These are phyloP conservation scores for Inga leiocalycina DNA, from an alignment of 306 rosid genomes.

Conservation along the genomic window DNA sequence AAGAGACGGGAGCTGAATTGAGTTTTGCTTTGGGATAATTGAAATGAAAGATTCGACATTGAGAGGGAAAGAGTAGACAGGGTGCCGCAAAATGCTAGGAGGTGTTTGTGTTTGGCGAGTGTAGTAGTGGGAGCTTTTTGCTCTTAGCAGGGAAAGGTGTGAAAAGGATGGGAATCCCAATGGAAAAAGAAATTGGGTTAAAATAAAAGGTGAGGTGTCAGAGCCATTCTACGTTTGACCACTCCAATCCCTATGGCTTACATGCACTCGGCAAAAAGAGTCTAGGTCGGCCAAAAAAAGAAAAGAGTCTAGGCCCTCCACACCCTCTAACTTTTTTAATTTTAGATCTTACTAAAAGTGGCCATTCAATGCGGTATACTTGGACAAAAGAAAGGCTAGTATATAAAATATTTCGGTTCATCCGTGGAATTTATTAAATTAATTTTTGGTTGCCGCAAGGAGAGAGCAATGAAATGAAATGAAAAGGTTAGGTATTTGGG, in stretches of 20 bases:
- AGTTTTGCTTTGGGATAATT: conserved; percentile 11
- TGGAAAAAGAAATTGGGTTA: background rate
- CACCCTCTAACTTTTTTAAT: background rate
- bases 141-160: conserved; percentile 46
- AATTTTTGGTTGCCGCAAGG: background rate
- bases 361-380: background rate
- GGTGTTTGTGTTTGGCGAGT: conserved; percentile 59
- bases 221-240: conserved; percentile 59
- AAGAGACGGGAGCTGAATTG: conserved; percentile 13
- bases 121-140: conserved; percentile 38
- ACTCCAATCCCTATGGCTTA: conserved; percentile 43
- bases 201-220: conserved; percentile 15
- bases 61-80: conserved; percentile 24
- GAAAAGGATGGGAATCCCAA: conserved; percentile 43
- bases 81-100: conserved; percentile 55
- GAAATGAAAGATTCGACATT: too few relatives aligned
- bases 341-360: background rate
- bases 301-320: background rate
- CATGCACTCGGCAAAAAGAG: conserved; percentile 15
- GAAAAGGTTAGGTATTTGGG: background rate
- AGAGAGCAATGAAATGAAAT: background rate
- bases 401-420: background rate
- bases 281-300: too few relatives aligned
- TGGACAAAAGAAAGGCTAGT: background rate
- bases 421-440: background rate